Conservation (phyloP, 2,329 filamentous ascomycete genomes). For the Phialocephala subalpina region DNA sequence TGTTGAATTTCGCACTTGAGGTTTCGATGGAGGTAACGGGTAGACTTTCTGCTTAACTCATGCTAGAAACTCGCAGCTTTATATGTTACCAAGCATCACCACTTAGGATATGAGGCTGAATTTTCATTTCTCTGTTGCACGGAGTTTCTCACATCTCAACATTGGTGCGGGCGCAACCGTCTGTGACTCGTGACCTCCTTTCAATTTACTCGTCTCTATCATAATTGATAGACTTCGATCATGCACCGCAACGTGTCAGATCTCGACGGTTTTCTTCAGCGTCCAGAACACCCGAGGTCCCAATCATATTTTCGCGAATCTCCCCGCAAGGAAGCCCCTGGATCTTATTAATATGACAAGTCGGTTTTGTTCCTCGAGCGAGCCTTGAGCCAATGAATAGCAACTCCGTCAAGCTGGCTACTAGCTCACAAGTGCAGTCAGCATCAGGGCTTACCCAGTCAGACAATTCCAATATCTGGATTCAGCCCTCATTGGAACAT, state of each 20-base stretch:
- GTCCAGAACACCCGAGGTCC: background rate
- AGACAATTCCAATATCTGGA: background rate
- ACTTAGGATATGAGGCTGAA: background rate
- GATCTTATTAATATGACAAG: background rate
- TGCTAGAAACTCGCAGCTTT: background rate
- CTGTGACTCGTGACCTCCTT: background rate
- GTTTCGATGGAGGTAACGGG: background rate
- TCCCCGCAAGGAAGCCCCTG: background rate
- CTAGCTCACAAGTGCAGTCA: background rate
- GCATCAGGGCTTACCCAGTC: background rate
- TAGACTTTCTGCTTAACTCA: background rate
- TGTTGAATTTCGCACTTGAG: background rate
- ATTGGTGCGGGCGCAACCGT: background rate
- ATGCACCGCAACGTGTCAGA: constrained; percentile 4
- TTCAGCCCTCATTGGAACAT: background rate
- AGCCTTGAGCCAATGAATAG: background rate
- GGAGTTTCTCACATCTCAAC: background rate
- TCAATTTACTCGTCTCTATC: background rate
- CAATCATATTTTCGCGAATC: background rate
- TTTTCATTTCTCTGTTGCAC: background rate
- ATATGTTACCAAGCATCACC: background rate
- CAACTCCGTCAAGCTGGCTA: background rate
- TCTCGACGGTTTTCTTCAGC: constrained; percentile 2
- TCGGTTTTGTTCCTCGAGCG: background rate
- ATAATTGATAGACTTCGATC: background rate